A percentile compares a stretch with the other conserved stretches of the same genome.
Conservation (phyloP, 1,284 basidiomycete species). For the Mycosarcoma mackinlayi region DNA sequence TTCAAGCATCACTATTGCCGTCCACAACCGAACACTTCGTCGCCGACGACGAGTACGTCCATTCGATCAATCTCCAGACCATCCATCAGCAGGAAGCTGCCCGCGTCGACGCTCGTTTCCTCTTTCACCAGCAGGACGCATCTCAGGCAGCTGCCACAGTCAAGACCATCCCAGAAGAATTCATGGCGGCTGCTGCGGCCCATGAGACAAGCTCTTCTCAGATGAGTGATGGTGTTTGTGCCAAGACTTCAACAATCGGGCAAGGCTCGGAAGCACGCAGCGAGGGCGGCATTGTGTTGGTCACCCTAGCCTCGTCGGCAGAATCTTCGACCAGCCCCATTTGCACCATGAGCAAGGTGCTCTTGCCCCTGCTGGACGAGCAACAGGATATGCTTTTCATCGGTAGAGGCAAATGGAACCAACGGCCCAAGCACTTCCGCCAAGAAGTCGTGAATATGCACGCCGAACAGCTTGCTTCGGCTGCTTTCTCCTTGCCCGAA, state of each 20-base stretch:
- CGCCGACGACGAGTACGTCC: slow-evolving; percentile 26
- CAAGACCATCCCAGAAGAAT: slow-evolving; percentile 19
- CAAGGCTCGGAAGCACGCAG: neutral
- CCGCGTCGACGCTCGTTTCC: slow-evolving; percentile 37
- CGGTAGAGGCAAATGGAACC: slow-evolving; percentile 48
- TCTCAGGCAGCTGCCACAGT: slow-evolving; percentile 15
- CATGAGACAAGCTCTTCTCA: neutral
- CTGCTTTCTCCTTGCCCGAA: slow-evolving; percentile 3
- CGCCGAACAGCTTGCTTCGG: neutral
- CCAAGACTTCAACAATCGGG: neutral
- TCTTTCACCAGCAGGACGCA: slow-evolving; percentile 42
- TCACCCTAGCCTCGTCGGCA: slow-evolving; percentile 14
- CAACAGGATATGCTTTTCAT: slow-evolving; percentile 43
- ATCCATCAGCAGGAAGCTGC: slow-evolving; percentile 41
- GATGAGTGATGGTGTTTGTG: neutral
- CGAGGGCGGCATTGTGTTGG: slow-evolving; percentile 25
- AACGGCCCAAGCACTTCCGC: slow-evolving; percentile 40
- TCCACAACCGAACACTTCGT: slow-evolving; percentile 2
- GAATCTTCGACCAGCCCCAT: slow-evolving; percentile 11
- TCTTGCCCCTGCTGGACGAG: slow-evolving; percentile 26
- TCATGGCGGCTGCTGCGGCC: neutral
- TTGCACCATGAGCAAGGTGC: slow-evolving; percentile 14
- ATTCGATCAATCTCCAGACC: slow-evolving; percentile 47
- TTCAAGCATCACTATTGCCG: neutral
- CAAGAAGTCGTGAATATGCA: slow-evolving; percentile 37